Evolutionary conservation across 306 rosid genomes (phyloP).

Genomic region (Acacia acuminata): DNA sequence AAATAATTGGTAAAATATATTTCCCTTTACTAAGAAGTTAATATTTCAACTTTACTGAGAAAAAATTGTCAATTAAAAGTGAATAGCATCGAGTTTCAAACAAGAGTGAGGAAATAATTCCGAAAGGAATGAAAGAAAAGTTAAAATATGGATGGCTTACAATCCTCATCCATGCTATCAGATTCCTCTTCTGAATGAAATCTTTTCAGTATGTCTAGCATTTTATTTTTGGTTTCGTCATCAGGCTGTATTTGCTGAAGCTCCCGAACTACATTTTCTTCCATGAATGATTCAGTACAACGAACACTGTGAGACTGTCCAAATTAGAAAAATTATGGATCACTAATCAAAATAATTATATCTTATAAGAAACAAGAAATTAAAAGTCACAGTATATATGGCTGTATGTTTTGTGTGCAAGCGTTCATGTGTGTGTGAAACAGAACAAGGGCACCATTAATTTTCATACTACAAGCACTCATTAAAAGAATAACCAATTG

Average conservation of each 20-base stretch:
- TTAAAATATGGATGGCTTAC: conserved; percentile 44
- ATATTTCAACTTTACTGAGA: background rate
- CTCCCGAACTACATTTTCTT: conserved; percentile 85
- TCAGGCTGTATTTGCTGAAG: conserved; percentile 66
- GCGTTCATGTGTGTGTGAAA: background rate
- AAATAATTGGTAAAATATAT: background rate
- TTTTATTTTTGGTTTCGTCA: conserved; percentile 68
- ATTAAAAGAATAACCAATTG: conserved; percentile 4
- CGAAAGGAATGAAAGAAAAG: conserved; percentile 13
- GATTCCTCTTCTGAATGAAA: conserved; percentile 76
- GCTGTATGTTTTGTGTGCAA: background rate
- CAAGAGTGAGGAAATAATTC: conserved; percentile 18
- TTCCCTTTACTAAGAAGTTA: background rate
- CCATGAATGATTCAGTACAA: conserved; percentile 92
- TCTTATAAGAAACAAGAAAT: background rate
- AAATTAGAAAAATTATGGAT: conserved; percentile 17
- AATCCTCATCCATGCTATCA: conserved; percentile 60
- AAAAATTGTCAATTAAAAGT: background rate
- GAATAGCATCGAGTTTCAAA: background rate
- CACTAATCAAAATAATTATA: conserved; percentile 8
- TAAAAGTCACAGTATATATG: background rate
- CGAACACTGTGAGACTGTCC: conserved; percentile 77
- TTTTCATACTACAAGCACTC: conserved; percentile 16
- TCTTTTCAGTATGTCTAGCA: conserved; percentile 75
- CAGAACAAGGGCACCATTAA: background rate